Conservation (phyloP, 2,329 filamentous ascomycete genomes). For the Xylaria sp. region DNA sequence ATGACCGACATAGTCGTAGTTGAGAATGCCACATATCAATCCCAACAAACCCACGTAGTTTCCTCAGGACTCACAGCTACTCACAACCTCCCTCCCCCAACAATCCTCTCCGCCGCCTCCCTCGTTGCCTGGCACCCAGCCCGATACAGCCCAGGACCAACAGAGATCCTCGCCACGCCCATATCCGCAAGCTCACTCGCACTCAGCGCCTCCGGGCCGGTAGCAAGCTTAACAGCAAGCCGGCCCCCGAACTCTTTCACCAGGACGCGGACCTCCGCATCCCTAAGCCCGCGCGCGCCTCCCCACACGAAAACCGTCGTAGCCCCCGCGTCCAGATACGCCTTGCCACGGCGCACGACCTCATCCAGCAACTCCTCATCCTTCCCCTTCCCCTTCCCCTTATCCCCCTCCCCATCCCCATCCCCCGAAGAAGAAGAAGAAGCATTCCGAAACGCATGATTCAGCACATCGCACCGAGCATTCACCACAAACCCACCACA, state of each 20-base stretch:
- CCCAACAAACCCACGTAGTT: not conserved
- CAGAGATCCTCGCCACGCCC: constrained; percentile 18
- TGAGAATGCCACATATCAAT: not conserved
- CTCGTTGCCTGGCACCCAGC: not conserved
- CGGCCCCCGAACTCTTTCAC: not conserved
- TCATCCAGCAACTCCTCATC: not conserved
- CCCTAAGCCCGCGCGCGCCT: not conserved
- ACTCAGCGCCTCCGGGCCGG: not conserved
- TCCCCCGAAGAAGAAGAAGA: no score
- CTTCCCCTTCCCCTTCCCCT: not conserved
- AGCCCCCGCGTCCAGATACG: constrained; percentile 3
- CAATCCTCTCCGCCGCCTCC: constrained; percentile 9
- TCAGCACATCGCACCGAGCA: constrained; percentile 9
- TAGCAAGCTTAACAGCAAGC: not conserved
- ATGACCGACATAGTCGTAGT: no score
- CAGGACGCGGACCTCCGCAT: not conserved
- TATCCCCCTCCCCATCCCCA: not conserved
- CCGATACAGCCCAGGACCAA: constrained; percentile 7
- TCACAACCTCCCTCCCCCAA: constrained; percentile 3
- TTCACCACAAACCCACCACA: constrained; percentile 10
- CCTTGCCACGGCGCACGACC: not conserved
- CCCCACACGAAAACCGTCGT: constrained; percentile 15
- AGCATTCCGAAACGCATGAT: no score
- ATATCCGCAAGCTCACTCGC: not conserved
- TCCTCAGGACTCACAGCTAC: not conserved